A percentile compares a stretch with the other conserved stretches of the same genome.
Conservation (phyloP, 768 basidiomycete species). For the Lactifluus piperatus region DNA sequence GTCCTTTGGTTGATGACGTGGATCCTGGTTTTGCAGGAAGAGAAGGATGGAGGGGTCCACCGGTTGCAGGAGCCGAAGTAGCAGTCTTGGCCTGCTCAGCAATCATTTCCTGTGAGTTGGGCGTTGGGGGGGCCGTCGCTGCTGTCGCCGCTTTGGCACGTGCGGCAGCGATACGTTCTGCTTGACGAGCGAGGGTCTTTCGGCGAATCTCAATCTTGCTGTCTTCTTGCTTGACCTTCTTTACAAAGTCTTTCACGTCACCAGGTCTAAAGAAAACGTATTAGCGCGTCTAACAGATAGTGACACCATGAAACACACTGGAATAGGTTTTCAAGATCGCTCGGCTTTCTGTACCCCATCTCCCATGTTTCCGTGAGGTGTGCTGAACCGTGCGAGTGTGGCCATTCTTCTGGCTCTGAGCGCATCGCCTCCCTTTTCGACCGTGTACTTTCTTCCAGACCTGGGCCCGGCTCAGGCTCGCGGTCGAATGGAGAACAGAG, state of each 20-base stretch:
- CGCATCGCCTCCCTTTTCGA: constrained; percentile 44
- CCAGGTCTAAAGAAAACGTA: constrained; percentile 41
- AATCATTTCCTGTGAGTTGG: constrained; percentile 21
- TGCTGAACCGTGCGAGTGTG: constrained; percentile 56
- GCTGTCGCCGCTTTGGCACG: constrained; percentile 35
- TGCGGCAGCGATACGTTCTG: constrained; percentile 31
- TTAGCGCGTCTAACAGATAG: neutral
- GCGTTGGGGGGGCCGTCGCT: constrained; percentile 18
- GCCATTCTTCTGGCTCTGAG: constrained; percentile 52
- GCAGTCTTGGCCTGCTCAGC: neutral
- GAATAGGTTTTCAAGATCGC: constrained; percentile 57
- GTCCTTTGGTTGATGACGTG: constrained; percentile 25
- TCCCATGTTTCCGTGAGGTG: constrained; percentile 77
- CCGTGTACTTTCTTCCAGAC: constrained; percentile 55
- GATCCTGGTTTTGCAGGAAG: constrained; percentile 57
- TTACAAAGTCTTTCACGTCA: constrained; percentile 66
- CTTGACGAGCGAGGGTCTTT: constrained; percentile 31
- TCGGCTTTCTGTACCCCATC: constrained; percentile 61
- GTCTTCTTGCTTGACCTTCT: constrained; percentile 62
- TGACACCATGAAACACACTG: constrained; percentile 36
- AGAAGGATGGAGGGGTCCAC: constrained; percentile 19
- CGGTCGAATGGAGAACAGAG: constrained; percentile 74
- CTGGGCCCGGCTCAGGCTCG: constrained; percentile 46
- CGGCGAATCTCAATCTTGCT: constrained; percentile 46
- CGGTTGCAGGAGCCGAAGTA: constrained; percentile 13